phyloP scores from a whole-genome alignment of 148 eudicot species.

The Dianthus caryophyllus region DNA sequence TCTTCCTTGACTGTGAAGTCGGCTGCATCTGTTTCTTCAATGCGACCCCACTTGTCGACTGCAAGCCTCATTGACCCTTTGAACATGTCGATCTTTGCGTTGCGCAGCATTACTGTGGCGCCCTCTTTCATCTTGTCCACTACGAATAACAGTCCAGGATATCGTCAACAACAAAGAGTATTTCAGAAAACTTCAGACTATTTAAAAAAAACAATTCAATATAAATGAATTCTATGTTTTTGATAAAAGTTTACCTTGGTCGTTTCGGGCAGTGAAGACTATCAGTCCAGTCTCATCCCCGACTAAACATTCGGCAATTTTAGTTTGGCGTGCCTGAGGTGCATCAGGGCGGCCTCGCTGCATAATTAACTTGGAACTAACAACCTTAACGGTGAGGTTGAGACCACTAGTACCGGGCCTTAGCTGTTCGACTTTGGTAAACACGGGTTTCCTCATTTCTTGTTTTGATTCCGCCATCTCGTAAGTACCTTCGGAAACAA shows the following conservation, averaged over 20 bases:
- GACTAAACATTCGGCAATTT: conserved; percentile 53
- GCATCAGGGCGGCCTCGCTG: conserved; percentile 47
- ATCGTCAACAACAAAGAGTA: too few relatives aligned
- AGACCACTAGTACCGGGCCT: conserved; percentile 52
- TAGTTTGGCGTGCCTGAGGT: conserved; percentile 36
- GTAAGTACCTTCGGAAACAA: conserved; percentile 15
- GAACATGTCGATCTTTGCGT: conserved; percentile 66
- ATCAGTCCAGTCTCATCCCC: conserved; percentile 67
- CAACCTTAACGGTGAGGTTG: conserved; percentile 52
- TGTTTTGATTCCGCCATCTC: conserved; percentile 43
- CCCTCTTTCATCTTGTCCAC: conserved; percentile 56
- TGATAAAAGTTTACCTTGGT: conserved; percentile 40
- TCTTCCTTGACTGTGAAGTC: conserved; percentile 50
- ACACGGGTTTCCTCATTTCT: conserved; percentile 57
- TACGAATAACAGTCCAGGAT: too few relatives aligned
- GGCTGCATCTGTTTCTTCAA: conserved; percentile 41
- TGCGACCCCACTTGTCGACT: conserved; percentile 57
- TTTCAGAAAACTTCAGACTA: too few relatives aligned
- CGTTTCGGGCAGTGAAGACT: conserved; percentile 59
- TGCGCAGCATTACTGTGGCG: conserved; percentile 49
- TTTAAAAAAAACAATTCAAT: too few relatives aligned
- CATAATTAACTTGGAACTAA: conserved; percentile 38
- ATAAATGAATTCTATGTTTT: not conserved
- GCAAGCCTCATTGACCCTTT: conserved; percentile 72
- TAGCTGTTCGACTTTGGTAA: conserved; percentile 49